These are phyloP conservation scores for Larix kaempferi DNA, from an alignment of 75 land plant genomes.

Conservation along the genomic window DNA sequence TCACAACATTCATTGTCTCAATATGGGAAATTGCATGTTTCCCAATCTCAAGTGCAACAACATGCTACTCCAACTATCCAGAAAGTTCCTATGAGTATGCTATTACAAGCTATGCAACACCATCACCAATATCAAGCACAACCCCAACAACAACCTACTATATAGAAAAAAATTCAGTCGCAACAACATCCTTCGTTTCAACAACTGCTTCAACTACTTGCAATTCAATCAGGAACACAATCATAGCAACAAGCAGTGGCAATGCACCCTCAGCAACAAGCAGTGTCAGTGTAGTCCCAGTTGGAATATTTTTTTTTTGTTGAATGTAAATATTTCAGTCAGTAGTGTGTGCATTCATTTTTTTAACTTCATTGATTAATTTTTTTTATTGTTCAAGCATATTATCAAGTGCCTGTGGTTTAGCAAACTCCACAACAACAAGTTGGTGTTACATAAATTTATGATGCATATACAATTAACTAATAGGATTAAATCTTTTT, in stretches of 20 bases:
- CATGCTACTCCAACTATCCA: constrained; percentile 20
- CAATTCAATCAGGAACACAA: not conserved
- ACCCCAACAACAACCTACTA: constrained; percentile 4
- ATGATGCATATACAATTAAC: not conserved
- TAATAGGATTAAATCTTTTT: not conserved
- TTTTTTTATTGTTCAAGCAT: not conserved
- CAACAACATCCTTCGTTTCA: constrained; percentile 22
- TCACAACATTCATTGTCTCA: constrained; percentile 27
- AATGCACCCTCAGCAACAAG: constrained; percentile 17
- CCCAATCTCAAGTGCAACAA: constrained; percentile 36
- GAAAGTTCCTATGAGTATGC: constrained; percentile 17
- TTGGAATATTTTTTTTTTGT: not conserved
- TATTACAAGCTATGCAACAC: constrained; percentile 14
- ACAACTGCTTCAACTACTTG: constrained; percentile 4
- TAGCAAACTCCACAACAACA: constrained; percentile 3
- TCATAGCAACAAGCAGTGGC: not conserved
- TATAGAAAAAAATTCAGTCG: not conserved
- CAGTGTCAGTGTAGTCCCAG: constrained; percentile 9
- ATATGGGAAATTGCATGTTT: constrained; percentile 24
- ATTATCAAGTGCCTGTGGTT: not conserved
- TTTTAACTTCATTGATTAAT: not conserved
- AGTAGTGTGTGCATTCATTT: not conserved
- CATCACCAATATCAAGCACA: constrained; percentile 18
- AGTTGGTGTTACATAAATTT: not conserved
- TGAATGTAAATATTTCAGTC: not conserved